Evolutionary conservation across 2,329 filamentous ascomycete genomes (phyloP).

Genomic region (Ceratocystis huliohia): DNA sequence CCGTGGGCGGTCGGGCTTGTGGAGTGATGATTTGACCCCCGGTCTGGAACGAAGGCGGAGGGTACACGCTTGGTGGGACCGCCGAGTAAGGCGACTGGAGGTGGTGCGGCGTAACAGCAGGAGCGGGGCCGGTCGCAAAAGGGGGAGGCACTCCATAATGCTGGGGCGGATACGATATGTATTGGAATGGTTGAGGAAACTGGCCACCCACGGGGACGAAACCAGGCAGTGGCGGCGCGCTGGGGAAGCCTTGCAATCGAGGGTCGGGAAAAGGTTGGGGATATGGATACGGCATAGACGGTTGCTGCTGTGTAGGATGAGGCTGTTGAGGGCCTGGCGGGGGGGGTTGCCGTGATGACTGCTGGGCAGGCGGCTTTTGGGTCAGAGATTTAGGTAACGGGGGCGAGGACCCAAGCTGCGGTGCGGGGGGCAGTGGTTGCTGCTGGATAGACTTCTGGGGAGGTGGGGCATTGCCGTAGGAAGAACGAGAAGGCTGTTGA

Average conservation of each 20-base stretch:
- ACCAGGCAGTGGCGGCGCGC: background rate
- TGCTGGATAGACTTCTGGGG: constrained; percentile 11
- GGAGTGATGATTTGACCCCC: background rate
- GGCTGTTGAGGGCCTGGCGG: background rate
- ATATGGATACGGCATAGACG: constrained; percentile 21
- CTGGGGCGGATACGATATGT: constrained; percentile 15
- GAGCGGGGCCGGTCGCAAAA: background rate
- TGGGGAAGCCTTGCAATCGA: constrained; percentile 20
- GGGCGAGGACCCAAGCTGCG: constrained; percentile 18
- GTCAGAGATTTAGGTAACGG: constrained; percentile 10
- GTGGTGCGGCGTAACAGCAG: constrained; percentile 15
- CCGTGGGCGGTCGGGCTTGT: constrained; percentile 1
- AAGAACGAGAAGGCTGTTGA: background rate
- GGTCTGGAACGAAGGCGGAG: constrained; percentile 12
- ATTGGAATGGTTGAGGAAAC: constrained; percentile 16
- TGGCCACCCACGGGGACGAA: constrained; percentile 11
- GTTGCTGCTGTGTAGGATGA: constrained; percentile 17
- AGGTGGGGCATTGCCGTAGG: background rate
- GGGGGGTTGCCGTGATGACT: constrained; percentile 18
- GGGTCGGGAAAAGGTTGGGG: constrained; percentile 16
- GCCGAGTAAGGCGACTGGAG: constrained; percentile 14
- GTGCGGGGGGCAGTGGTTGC: constrained; percentile 18
- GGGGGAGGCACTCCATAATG: constrained; percentile 7
- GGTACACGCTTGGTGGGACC: constrained; percentile 10
- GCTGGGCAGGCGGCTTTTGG: constrained; percentile 13